Conservation (phyloP, 2,329 filamentous ascomycete species). For the Lachnellula willkommii region DNA sequence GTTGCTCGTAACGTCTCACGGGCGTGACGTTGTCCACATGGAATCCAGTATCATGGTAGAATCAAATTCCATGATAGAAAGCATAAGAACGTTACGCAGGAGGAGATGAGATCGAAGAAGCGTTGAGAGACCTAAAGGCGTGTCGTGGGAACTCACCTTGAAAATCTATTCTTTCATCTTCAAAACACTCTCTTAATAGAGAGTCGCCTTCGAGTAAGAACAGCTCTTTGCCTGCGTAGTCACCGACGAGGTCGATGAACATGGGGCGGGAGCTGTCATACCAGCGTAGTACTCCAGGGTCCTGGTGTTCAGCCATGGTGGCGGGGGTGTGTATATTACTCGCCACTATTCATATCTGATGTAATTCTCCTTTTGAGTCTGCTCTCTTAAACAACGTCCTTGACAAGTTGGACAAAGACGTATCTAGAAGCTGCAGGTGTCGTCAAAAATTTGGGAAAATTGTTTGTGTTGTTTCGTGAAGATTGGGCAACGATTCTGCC, state of each 20-base stretch:
- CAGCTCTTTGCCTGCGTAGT: slow-evolving; percentile 68
- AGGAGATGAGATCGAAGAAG: neutral
- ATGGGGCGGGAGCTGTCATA: slow-evolving; percentile 41
- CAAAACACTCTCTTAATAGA: slow-evolving; percentile 59
- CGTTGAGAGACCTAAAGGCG: neutral
- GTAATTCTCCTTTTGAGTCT: no score
- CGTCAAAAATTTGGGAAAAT: no score
- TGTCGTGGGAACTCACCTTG: slow-evolving; percentile 34
- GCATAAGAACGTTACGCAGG: neutral
- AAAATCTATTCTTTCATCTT: slow-evolving; percentile 60
- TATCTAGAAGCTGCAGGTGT: no score
- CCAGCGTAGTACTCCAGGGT: slow-evolving; percentile 26
- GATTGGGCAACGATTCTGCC: no score
- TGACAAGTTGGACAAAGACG: no score
- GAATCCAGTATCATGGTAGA: neutral
- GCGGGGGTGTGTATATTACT: neutral
- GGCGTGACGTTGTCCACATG: neutral
- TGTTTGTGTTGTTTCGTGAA: no score
- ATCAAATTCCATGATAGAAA: neutral
- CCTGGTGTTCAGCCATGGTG: slow-evolving; percentile 9
- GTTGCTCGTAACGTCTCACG: neutral
- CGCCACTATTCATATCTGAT: no score
- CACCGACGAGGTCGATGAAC: slow-evolving; percentile 62
- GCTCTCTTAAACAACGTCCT: no score
- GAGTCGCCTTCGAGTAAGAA: slow-evolving; percentile 72